Base-by-base conservation (phyloP, 2,329 filamentous ascomycete genomes). In the Colletotrichum australisinense region DNA sequence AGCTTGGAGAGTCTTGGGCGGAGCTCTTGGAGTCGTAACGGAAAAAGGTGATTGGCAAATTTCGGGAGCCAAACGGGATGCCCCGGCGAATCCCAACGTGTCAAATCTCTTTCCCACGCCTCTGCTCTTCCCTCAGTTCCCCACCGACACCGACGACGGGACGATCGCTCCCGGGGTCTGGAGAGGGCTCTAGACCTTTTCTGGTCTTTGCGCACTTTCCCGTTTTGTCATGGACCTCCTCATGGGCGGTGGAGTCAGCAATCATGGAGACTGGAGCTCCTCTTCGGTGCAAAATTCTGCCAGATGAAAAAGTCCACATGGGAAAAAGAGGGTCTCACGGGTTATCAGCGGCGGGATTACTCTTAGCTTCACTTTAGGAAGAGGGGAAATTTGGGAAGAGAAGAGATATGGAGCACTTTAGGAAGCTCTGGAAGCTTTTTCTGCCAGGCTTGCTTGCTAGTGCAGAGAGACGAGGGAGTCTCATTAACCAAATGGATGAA, bases 131-230 rank as follows among this genome's bases (percentile, higher is more conserved):
- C 19, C 19, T 9, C 8, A 8, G 16, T 7, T 49, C 42, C 42
- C 42, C 42, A 49, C 42, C 42, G 42, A 53, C 26, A 26, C 19
- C 26, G 28, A 49, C 49, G 62, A 64, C 70, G 67, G 70, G 42
- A 73, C 70, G 70, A 73, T 73, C 70, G 70, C 49, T 69, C 55
- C 70, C 70, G 70, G 63, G 66, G 38, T 38, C n/a, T 16, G 58
- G 66, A 42, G 26, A 28, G 24, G n/a, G 57, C 49, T 69, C 66
- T 69, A 63, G 58, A 46, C 64, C 65, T 19, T 49, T 63, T 68
- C 35, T 24, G 38, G 63, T 26, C 32, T 26, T 57, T 38, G 22
- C 56, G 16, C 56, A 22, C 24, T 26, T 58, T 58, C 64, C 57
- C 28, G n/a, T 32, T 62, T 35, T 28, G 46, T 46, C 38, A 16